Base-by-base conservation (phyloP, 768 basidiomycete genomes). In the Rhodotorula toruloides region DNA sequence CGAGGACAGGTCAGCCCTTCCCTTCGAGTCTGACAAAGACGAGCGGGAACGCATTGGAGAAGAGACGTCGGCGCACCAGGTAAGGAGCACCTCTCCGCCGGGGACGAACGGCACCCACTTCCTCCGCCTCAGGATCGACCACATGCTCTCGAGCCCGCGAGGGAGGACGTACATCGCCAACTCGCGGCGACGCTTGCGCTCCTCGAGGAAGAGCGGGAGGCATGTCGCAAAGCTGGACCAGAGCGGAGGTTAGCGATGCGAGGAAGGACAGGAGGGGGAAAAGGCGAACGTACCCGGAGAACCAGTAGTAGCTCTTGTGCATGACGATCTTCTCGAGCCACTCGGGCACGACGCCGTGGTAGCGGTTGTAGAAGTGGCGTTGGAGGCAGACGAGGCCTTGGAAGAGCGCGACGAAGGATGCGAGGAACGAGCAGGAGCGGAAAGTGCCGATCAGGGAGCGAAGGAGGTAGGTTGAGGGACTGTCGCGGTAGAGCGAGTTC, bases 121-220 rank as follows among this genome's bases (percentile, higher is more conserved):
- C 67, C 85, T 84, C 21, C 88, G 87, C 32, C 88, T 78, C 14
- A 86, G 84, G 75, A 86, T 84, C 1, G 86, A 81, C 92, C 91
- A 97, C n/a, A 84, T 84, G 59, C 89, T 90, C 80, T 98, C 92
- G 42, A 98, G 77, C 0, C 84, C 90, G 76, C 91, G 90, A 8
- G 94, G 94, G 32, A 97, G 78, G 37, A 80, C 77, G 56, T 78
- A 70, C 91, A 91, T 90, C 67, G 92, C 91, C 69, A 97, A 79
- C 78, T 98, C 94, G 2, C 84, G 88, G 9, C 92, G 83, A n/a
- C 94, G 82, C 73, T 87, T 83, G 79, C 84, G 86, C 74, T 90
- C 92, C 74, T 98, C 94, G 6, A 93, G 83, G 63, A 96, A 84
- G 54, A 98, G 78, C 13, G 90, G 82, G 17, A 94, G 72, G 19